Percentiles rank a stretch among this genome's conserved stretches.
phyloP scores from a whole-genome alignment of 2,329 filamentous ascomycete genomes.

The Sporothrix sp. region DNA sequence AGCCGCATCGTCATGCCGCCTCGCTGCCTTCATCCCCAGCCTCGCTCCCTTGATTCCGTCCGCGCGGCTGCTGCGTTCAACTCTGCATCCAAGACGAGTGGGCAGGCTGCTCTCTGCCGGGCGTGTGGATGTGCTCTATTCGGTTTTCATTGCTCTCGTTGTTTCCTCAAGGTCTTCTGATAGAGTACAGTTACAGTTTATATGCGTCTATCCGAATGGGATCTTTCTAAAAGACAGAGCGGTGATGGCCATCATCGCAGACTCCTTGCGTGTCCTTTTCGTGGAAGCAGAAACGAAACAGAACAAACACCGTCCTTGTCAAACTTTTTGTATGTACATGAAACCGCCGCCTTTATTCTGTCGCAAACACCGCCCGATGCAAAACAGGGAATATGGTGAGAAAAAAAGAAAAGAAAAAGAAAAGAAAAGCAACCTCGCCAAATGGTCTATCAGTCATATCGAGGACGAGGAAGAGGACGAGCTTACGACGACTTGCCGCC shows the following conservation, averaged over 20 bases:
- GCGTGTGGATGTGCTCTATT: too few relatives aligned
- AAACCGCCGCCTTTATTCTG: background rate
- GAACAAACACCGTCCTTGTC: too few relatives aligned
- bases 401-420: background rate
- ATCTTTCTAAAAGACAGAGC: constrained; percentile 8
- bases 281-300: background rate
- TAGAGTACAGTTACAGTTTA: too few relatives aligned
- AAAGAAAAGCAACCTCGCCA: background rate
- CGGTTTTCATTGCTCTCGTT: too few relatives aligned
- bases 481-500: background rate
- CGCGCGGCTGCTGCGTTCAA: too few relatives aligned
- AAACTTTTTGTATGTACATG: background rate
- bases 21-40: too few relatives aligned
- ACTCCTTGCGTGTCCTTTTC: background rate
- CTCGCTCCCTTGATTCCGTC: too few relatives aligned
- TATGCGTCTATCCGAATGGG: background rate
- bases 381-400: background rate
- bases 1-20: too few relatives aligned
- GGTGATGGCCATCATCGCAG: constrained; percentile 14
- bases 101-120: too few relatives aligned
- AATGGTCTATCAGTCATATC: background rate
- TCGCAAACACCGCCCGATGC: constrained; percentile 7
- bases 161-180: too few relatives aligned
- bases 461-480: background rate
- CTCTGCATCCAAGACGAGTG: too few relatives aligned